Conservation (phyloP, 176 grass and related monocot species). For the Juncus inflexus region DNA sequence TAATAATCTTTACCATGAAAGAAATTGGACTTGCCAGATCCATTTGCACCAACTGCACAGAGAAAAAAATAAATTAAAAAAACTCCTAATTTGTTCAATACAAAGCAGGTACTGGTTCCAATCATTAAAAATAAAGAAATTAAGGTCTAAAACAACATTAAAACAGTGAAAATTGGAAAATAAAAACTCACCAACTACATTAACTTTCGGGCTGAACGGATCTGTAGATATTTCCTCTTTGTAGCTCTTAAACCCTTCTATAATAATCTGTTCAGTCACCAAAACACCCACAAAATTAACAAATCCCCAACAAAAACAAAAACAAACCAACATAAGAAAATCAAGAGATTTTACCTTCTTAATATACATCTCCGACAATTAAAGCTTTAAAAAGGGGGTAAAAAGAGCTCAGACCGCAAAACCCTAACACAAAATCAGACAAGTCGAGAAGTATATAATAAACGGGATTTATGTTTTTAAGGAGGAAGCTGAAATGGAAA, state of each 20-base stretch:
- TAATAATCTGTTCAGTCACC: constrained; percentile 54
- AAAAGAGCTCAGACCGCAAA: background rate
- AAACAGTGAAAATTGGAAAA: constrained; percentile 3
- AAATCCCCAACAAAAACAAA: background rate
- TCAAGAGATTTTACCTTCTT: constrained; percentile 55
- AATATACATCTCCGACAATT: constrained; percentile 60
- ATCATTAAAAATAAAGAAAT: background rate
- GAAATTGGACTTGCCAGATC: constrained; percentile 98
- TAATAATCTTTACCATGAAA: constrained; percentile 74
- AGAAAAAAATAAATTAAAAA: constrained; percentile 10
- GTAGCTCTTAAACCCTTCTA: constrained; percentile 99
- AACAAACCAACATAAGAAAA: background rate
- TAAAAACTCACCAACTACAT: constrained; percentile 76
- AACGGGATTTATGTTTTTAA: too few relatives aligned
- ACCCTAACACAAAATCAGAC: constrained; percentile 9
- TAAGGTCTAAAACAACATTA: background rate
- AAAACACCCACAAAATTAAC: background rate
- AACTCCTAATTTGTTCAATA: background rate
- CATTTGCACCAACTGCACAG: constrained; percentile 94
- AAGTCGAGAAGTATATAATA: background rate
- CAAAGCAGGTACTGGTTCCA: background rate
- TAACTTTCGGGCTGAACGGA: constrained; percentile 93
- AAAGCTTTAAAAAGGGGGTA: background rate
- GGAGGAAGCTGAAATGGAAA: too few relatives aligned
- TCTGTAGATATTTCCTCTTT: constrained; percentile 90